A percentile compares a stretch with the other conserved stretches of the same genome.
These are phyloP conservation scores for Rhododendron henanense DNA, from an alignment of 148 eudicot species.

Conservation along the genomic window DNA sequence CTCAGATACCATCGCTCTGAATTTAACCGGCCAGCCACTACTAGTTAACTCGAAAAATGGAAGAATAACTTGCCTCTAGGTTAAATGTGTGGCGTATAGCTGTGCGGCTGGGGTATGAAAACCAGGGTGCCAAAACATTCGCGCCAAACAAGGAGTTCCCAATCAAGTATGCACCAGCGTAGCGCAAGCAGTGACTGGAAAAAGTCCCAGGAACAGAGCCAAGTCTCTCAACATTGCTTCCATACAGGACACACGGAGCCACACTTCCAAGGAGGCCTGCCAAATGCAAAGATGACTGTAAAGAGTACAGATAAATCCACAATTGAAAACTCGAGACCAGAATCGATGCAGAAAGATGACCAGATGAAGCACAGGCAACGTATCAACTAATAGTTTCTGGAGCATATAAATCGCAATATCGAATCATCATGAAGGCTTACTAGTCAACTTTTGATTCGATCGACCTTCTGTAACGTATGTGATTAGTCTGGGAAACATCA, in stretches of 20 bases:
- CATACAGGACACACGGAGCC: constrained; percentile 84
- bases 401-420: not conserved
- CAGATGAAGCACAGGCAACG: not conserved
- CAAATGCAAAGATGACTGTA: not conserved
- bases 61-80: constrained; percentile 50
- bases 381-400: not conserved
- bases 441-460: not conserved
- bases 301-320: not conserved
- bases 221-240: constrained; percentile 77
- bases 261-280: constrained; percentile 78
- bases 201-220: constrained; percentile 57
- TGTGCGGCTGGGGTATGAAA: constrained; percentile 71
- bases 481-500: not conserved
- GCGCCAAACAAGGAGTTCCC: constrained; percentile 63
- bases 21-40: not conserved
- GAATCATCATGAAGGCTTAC: not conserved
- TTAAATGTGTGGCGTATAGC: constrained; percentile 76
- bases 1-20: not conserved
- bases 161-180: constrained; percentile 65
- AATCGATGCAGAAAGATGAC: not conserved
- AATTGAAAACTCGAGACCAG: not conserved
- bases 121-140: constrained; percentile 78
- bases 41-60: not conserved
- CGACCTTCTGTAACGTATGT: not conserved
- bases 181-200: constrained; percentile 66